Evolutionary conservation across 2,329 filamentous ascomycete genomes (phyloP).

Genomic region (Xylariaceae sp.): DNA sequence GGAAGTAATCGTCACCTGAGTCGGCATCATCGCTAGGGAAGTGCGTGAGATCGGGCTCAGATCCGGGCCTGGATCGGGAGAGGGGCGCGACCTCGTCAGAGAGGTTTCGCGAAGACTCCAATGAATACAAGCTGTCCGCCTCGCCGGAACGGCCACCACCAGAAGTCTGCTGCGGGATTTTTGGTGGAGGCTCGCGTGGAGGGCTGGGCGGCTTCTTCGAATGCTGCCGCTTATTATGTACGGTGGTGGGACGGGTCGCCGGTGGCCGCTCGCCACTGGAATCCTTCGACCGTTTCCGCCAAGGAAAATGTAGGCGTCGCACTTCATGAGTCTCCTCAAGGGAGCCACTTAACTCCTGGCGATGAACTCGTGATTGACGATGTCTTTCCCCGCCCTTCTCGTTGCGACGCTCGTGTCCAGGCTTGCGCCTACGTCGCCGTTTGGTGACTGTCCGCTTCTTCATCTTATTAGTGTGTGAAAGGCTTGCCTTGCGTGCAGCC

Average conservation of each 20-base stretch:
- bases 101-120: constrained; percentile 25
- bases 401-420: constrained; percentile 24
- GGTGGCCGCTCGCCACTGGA: constrained; percentile 20
- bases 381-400: constrained; percentile 20
- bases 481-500: constrained; percentile 31
- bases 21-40: constrained; percentile 30
- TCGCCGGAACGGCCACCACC: constrained; percentile 30
- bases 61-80: constrained; percentile 23
- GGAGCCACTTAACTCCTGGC: constrained; percentile 21
- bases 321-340: constrained; percentile 22
- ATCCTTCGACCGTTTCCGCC: constrained; percentile 27
- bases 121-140: constrained; percentile 28
- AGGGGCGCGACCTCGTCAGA: constrained; percentile 30
- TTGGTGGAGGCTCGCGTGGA: constrained; percentile 20
- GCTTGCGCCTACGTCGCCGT: constrained; percentile 31
- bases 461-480: constrained; percentile 30
- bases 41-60: constrained; percentile 31
- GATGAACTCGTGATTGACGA: constrained; percentile 13
- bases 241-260: constrained; percentile 16
- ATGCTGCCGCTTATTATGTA: constrained; percentile 21
- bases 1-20: constrained; percentile 31
- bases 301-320: constrained; percentile 23
- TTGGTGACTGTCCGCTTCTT: constrained; percentile 36
- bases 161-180: constrained; percentile 24
- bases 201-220: constrained; percentile 23